Evolutionary conservation across 805 yeast species (phyloP), one percentile per base, ranked within the genome.

Genomic region (Myxozyma udenii): DNA sequence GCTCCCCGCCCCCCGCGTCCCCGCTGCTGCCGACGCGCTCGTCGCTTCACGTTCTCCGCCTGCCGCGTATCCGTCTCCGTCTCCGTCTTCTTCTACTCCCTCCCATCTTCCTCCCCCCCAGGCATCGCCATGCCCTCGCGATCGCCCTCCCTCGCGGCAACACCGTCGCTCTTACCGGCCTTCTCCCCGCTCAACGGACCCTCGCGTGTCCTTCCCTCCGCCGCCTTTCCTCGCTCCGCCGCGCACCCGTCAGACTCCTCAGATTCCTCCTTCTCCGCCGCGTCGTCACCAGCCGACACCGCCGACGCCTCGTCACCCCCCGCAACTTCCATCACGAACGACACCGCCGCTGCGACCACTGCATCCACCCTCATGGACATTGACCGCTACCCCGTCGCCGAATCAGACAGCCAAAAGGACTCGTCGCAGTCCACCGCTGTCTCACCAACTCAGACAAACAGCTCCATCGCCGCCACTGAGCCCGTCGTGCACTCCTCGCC

Each of bases 91-190:
- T 7, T 12, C 32, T n/a, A n/a, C n/a, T n/a, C n/a, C n/a, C n/a
- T n/a, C n/a, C n/a, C n/a, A n/a, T n/a, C n/a, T n/a, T n/a, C n/a
- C n/a, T n/a, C n/a, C 12, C 21, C 21, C 19, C 19, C 21, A 18
- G 12, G 19, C 39, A n/a, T 35, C 21, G 12, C 39, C 39, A 35
- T 16, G 19, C 12, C 39, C 12, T 18, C 39, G 5, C 19, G 21
- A 6, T 16, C 39, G 12, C 21, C 39, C 39, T 16, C 39, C 16
- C 9, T 16, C 39, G 32, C 40, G 16, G 12, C 19, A 9, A 6
- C 32, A 14, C 46, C 46, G 30, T 22, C 46, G 46, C 44, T 47
- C 18, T 35, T 47, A 12, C 51, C 51, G 7, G 40, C 51, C 14
- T 47, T 47, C 46, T n/a, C 46, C 7, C 51, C 53, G 11, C 43